Conservation (phyloP, 768 basidiomycete genomes). For the Asterophora parasitica region DNA sequence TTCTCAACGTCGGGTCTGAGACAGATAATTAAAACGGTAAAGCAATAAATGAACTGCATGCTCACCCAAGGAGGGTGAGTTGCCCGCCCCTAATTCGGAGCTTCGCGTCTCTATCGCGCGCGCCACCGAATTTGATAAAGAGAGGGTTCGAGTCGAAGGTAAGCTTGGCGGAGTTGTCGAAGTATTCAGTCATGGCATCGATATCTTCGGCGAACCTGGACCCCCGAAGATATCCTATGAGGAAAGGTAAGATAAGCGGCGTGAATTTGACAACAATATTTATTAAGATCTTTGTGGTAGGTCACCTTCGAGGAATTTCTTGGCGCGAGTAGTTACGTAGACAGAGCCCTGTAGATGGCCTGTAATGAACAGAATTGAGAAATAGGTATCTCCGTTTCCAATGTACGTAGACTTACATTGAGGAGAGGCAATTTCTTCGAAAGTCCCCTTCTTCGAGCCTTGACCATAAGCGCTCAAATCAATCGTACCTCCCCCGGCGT, state of each 20-base stretch:
- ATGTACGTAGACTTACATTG: slow-evolving; percentile 23
- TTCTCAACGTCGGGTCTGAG: slow-evolving; percentile 13
- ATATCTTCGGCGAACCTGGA: slow-evolving; percentile 34
- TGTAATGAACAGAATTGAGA: slow-evolving; percentile 7
- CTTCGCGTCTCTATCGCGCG: slow-evolving; percentile 29
- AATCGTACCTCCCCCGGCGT: slow-evolving; percentile 60
- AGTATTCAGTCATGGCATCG: slow-evolving; percentile 29
- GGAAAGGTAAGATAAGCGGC: not conserved
- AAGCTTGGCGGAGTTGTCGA: slow-evolving; percentile 38
- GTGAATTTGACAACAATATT: not conserved
- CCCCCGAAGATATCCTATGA: slow-evolving; percentile 28
- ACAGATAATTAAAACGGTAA: not conserved
- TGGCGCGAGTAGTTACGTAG: slow-evolving; percentile 34
- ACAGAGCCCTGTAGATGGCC: slow-evolving; percentile 37
- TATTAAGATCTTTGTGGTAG: not conserved
- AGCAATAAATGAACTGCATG: not conserved
- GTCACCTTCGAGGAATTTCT: slow-evolving; percentile 27
- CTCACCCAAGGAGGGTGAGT: slow-evolving; percentile 30
- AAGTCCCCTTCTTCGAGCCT: slow-evolving; percentile 12
- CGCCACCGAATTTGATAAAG: slow-evolving; percentile 38
- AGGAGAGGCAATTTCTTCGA: slow-evolving; percentile 32
- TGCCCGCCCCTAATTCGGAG: slow-evolving; percentile 35
- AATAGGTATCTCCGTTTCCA: not conserved
- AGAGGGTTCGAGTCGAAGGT: slow-evolving; percentile 35
- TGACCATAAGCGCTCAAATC: slow-evolving; percentile 54